Evolutionary conservation across 345 rosid genomes (phyloP).

Genomic region (Rhizophora apiculata): DNA sequence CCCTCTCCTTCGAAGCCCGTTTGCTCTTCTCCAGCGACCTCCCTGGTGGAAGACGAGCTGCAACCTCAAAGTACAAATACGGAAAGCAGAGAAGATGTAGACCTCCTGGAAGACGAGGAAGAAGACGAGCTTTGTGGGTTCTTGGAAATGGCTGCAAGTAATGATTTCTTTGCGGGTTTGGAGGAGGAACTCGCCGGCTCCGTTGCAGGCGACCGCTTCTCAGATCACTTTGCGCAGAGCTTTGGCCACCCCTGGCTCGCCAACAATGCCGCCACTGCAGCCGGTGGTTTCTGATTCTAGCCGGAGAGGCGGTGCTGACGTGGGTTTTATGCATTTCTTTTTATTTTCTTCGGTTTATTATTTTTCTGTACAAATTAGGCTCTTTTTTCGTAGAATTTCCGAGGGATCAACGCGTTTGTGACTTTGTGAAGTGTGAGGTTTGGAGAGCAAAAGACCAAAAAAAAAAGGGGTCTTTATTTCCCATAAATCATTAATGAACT

Average conservation of each 20-base stretch:
- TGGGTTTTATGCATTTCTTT: constrained; percentile 4
- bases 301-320: constrained; percentile 1
- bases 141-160: constrained; percentile 58
- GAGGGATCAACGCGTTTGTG: constrained; percentile 7
- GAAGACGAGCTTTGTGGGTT: constrained; percentile 56
- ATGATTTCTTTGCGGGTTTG: constrained; percentile 79
- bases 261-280: constrained; percentile 23
- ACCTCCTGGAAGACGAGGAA: constrained; percentile 50
- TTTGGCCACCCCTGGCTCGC: constrained; percentile 31
- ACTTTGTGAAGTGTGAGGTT: no score
- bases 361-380: constrained; percentile 13
- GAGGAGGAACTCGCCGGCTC: constrained; percentile 49
- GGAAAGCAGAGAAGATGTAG: constrained; percentile 47
- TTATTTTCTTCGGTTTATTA: constrained; percentile 4
- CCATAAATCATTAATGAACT: no score
- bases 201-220: constrained; percentile 39
- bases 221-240: constrained; percentile 43
- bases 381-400: constrained; percentile 20
- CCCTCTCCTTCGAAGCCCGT: constrained; percentile 31
- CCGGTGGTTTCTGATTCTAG: constrained; percentile 20
- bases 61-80: constrained; percentile 32
- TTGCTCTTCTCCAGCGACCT: constrained; percentile 49
- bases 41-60: constrained; percentile 45
- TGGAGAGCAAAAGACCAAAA: no score
- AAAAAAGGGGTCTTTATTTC: no score